Evolutionary conservation across 2,329 filamentous ascomycete genomes (phyloP).

Genomic region (Claviceps pazoutovae): DNA sequence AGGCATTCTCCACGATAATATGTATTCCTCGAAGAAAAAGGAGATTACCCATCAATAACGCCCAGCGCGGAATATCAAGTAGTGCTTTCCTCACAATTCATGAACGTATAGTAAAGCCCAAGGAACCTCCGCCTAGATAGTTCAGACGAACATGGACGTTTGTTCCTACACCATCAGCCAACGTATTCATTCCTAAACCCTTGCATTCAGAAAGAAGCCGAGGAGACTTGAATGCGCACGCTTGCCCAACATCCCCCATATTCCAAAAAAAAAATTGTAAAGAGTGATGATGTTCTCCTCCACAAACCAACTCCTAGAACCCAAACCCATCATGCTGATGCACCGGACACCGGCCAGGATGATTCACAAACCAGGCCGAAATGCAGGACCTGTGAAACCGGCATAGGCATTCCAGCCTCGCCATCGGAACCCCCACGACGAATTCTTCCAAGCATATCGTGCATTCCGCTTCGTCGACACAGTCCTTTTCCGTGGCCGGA

Average conservation of each 20-base stretch:
- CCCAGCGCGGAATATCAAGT: not conserved
- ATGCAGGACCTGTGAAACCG: slow-evolving; percentile 50
- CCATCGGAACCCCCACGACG: slow-evolving; percentile 47
- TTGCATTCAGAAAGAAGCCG: not conserved
- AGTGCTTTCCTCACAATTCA: not conserved
- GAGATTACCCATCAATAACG: not conserved
- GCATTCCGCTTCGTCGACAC: slow-evolving; percentile 52
- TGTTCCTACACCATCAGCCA: not conserved
- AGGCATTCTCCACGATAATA: not conserved
- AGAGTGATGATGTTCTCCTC: too few relatives aligned
- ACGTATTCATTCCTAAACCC: not conserved
- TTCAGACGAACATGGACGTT: not conserved
- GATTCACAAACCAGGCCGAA: slow-evolving; percentile 45
- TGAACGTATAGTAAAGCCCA: not conserved
- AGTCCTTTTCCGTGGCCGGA: slow-evolving; percentile 52
- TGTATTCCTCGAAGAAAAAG: not conserved
- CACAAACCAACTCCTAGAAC: slow-evolving; percentile 18
- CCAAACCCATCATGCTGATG: slow-evolving; percentile 51
- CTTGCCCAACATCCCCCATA: not conserved
- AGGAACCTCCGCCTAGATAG: not conserved
- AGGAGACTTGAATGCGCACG: not conserved
- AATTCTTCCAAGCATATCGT: slow-evolving; percentile 57
- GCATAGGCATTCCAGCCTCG: slow-evolving; percentile 52
- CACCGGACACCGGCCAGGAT: slow-evolving; percentile 50
- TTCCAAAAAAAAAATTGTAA: not conserved